Evolutionary conservation across 2,329 filamentous ascomycete genomes (phyloP).

Genomic region (Aspergillus awamori): DNA sequence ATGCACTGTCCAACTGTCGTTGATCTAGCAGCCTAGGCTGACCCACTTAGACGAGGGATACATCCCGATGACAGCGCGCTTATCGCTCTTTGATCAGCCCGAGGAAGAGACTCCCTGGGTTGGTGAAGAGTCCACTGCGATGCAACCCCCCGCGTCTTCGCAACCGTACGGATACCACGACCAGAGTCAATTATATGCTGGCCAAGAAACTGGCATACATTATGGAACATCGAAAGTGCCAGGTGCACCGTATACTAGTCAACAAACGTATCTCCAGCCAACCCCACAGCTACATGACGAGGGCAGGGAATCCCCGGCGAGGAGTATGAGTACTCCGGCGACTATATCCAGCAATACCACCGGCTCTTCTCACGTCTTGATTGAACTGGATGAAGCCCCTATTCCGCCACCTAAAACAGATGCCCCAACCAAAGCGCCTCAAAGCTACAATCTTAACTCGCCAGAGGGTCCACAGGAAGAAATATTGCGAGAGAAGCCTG

Average conservation of each 20-base stretch:
- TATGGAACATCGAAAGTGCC: conserved; percentile 14
- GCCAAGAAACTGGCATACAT: conserved; percentile 19
- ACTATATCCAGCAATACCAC: conserved; percentile 31
- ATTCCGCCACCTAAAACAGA: conserved; percentile 11
- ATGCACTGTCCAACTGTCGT: neutral
- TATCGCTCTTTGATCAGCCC: conserved; percentile 39
- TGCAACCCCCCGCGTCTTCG: conserved; percentile 12
- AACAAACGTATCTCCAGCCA: conserved; percentile 9
- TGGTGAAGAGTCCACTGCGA: conserved; percentile 21
- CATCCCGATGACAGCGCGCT: conserved; percentile 44
- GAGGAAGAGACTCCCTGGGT: conserved; percentile 34
- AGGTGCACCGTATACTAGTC: neutral
- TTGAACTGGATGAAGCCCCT: conserved; percentile 31
- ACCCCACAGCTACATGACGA: conserved; percentile 13
- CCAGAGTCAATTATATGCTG: conserved; percentile 9
- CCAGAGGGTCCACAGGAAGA: neutral
- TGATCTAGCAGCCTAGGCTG: conserved; percentile 12
- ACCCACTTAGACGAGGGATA: conserved; percentile 37
- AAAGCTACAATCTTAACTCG: neutral
- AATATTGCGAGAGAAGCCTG: conserved; percentile 4
- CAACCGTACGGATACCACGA: conserved; percentile 13
- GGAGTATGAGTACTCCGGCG: conserved; percentile 24
- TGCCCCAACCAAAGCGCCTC: conserved; percentile 9
- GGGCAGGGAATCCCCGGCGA: conserved; percentile 21
- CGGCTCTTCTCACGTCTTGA: conserved; percentile 36